Conservation (phyloP, 2,329 filamentous ascomycete genomes). For the Fusarium sp. region DNA sequence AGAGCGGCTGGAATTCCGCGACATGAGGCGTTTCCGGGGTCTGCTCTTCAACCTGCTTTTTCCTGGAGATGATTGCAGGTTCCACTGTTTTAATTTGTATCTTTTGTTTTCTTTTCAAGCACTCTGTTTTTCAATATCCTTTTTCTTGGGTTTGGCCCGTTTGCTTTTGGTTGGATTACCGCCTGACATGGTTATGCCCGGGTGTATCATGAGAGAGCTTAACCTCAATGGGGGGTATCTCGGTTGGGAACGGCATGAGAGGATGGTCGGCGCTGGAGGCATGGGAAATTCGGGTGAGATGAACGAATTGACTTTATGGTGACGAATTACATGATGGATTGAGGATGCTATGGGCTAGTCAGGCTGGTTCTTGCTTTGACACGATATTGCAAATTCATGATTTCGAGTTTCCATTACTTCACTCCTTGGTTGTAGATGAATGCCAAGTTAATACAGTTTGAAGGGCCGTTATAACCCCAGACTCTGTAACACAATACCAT, state of each 20-base stretch:
- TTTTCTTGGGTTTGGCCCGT: neutral
- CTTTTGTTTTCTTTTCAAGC: conserved; percentile 7
- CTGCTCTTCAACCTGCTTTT: conserved; percentile 22
- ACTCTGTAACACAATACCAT: neutral
- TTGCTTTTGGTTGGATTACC: conserved; percentile 22
- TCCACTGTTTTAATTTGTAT: conserved; percentile 12
- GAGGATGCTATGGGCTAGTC: conserved; percentile 13
- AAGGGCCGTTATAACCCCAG: neutral
- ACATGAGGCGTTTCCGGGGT: conserved; percentile 40
- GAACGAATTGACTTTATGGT: conserved; percentile 18
- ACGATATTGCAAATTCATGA: conserved; percentile 33
- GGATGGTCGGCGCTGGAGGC: conserved; percentile 2
- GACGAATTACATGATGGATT: conserved; percentile 24
- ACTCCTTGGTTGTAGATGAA: neutral
- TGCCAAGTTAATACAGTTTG: neutral
- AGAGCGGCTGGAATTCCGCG: conserved; percentile 51
- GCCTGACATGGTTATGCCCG: conserved; percentile 13
- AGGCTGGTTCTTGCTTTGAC: conserved; percentile 37
- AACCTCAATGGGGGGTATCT: conserved; percentile 1
- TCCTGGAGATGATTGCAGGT: conserved; percentile 9
- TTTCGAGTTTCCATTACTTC: conserved; percentile 12
- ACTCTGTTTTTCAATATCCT: conserved; percentile 20
- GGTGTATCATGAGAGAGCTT: conserved; percentile 20
- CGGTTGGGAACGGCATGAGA: conserved; percentile 12
- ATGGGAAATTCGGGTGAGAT: conserved; percentile 13